Conservation (phyloP, 2,329 filamentous ascomycete genomes). For the Aspergillus udagawae region DNA sequence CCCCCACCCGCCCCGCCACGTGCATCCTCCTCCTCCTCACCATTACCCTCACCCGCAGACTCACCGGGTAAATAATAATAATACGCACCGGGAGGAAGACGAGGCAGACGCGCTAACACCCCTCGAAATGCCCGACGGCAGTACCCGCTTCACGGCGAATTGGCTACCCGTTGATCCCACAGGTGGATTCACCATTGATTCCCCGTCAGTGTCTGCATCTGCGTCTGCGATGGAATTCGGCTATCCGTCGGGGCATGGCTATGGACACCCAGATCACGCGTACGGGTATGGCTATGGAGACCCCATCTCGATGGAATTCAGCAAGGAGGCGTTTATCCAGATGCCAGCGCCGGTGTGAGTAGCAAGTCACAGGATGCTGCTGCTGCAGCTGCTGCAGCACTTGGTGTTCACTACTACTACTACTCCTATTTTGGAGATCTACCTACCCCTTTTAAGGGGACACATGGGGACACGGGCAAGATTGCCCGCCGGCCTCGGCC, state of each 20-base stretch:
- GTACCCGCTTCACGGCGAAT: constrained; percentile 26
- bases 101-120: constrained; percentile 17
- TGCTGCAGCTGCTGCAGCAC: no score
- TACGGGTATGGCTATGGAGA: neutral
- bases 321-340: constrained; percentile 13
- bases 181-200: constrained; percentile 26
- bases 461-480: no score
- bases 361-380: no score
- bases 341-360: neutral
- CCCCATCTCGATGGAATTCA: neutral
- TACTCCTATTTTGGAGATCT: no score
- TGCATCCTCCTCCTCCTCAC: neutral
- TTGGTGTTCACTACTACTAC: no score
- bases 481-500: no score
- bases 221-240: neutral
- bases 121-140: constrained; percentile 32
- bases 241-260: accelerated
- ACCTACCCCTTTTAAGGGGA: no score
- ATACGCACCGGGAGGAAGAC: neutral
- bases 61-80: neutral
- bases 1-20: neutral
- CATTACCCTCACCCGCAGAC: neutral
- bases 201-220: neutral
- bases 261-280: neutral
- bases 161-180: constrained; percentile 30